Conservation (phyloP, 352 stramenopile genomes). For the Phytophthora cajani region DNA sequence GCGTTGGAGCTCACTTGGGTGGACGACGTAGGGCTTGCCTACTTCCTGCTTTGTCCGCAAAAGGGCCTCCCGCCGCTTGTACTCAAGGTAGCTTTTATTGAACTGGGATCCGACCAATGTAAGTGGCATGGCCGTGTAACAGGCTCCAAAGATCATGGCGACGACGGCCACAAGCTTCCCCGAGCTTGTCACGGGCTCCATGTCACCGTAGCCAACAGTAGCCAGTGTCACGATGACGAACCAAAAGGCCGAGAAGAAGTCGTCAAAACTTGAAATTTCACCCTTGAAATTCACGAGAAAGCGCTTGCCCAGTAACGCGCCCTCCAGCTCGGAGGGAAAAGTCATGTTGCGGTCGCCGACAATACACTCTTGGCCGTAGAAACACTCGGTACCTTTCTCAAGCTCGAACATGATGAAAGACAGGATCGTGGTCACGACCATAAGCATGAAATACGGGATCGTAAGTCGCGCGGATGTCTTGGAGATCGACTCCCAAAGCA, state of each 20-base stretch:
- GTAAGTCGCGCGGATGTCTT: conserved; percentile 78
- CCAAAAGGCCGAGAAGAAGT: conserved; percentile 87
- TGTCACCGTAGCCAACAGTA: conserved; percentile 80
- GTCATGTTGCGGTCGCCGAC: conserved; percentile 68
- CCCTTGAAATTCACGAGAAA: conserved; percentile 78
- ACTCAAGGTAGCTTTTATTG: conserved; percentile 83
- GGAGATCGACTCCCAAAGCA: conserved; percentile 82
- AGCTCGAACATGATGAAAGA: conserved; percentile 85
- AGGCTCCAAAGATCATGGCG: conserved; percentile 85
- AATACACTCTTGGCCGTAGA: conserved; percentile 72
- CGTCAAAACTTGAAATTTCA: conserved; percentile 73
- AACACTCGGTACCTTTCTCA: conserved; percentile 81
- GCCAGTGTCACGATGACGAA: conserved; percentile 85
- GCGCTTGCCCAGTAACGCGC: conserved; percentile 66
- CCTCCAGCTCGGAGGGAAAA: conserved; percentile 53
- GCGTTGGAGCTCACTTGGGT: conserved; percentile 43
- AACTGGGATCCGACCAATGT: conserved; percentile 84
- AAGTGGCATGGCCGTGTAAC: conserved; percentile 83
- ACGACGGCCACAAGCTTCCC: conserved; percentile 77
- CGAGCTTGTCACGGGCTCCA: conserved; percentile 69
- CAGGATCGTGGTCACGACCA: conserved; percentile 74
- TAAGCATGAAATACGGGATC: conserved; percentile 85
- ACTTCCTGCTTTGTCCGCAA: conserved; percentile 77
- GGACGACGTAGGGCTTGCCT: conserved; percentile 64
- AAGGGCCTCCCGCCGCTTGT: conserved; percentile 77